Evolutionary conservation across 257 asterid genomes (phyloP).

Genomic region (Forsythia suspensa): DNA sequence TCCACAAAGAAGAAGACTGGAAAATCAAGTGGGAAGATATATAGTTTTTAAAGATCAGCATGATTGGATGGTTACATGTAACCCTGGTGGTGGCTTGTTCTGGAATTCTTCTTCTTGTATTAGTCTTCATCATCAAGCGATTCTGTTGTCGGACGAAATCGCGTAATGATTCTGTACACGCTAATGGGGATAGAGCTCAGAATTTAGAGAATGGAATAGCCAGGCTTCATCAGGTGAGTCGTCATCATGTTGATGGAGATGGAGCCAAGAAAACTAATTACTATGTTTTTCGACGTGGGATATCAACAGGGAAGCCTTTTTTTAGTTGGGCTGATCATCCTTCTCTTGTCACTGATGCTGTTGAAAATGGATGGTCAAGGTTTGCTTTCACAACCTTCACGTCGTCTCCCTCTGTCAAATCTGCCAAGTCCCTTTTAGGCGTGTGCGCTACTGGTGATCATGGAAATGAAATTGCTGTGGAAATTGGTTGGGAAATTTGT

Average conservation of each 20-base stretch:
- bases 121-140: constrained; percentile 31
- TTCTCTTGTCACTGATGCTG: constrained; percentile 73
- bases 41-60: constrained; percentile 19
- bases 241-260: constrained; percentile 43
- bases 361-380: constrained; percentile 91
- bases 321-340: constrained; percentile 91
- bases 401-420: constrained; percentile 46
- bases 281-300: constrained; percentile 45
- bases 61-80: constrained; percentile 44
- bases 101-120: constrained; percentile 21
- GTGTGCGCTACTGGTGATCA: constrained; percentile 39
- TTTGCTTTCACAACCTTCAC: constrained; percentile 57
- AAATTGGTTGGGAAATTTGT: constrained; percentile 77
- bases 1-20: not conserved
- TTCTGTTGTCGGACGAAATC: constrained; percentile 12
- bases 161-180: not conserved
- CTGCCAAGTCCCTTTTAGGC: constrained; percentile 51
- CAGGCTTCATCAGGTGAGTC: constrained; percentile 63
- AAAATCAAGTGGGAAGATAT: not conserved
- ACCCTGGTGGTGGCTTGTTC: constrained; percentile 34
- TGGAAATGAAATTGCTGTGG: constrained; percentile 34
- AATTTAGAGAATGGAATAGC: constrained; percentile 49
- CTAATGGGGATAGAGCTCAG: constrained; percentile 29
- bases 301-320: constrained; percentile 24
- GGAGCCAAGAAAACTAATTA: constrained; percentile 40